These are phyloP conservation scores for Mycena citricolor DNA, from an alignment of 1,284 basidiomycete species.

Conservation along the genomic window DNA sequence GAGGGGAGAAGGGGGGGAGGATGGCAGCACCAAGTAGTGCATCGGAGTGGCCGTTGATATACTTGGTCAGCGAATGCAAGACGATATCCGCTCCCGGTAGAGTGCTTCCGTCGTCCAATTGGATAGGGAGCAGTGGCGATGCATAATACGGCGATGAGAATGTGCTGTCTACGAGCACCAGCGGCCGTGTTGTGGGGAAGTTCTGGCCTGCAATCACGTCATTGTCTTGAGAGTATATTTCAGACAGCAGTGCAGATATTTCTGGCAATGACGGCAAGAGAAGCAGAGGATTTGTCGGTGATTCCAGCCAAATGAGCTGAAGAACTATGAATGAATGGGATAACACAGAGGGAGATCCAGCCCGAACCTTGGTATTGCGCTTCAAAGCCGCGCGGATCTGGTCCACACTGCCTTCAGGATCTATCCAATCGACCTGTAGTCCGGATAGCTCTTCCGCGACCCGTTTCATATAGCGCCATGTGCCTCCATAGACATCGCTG, in stretches of 20 bases:
- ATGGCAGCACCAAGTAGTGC: slow-evolving; percentile 86
- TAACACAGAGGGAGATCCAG: too few relatives aligned
- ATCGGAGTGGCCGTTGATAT: slow-evolving; percentile 92
- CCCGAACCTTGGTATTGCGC: slow-evolving; percentile 78
- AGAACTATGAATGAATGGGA: slow-evolving; percentile 2
- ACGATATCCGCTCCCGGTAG: slow-evolving; percentile 75
- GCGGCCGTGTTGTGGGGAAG: slow-evolving; percentile 51
- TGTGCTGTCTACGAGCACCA: slow-evolving; percentile 91
- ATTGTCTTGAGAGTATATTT: slow-evolving; percentile 37
- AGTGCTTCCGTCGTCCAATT: slow-evolving; percentile 12
- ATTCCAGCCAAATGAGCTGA: slow-evolving; percentile 95
- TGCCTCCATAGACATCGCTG: slow-evolving; percentile 93
- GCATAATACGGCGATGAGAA: slow-evolving; percentile 92
- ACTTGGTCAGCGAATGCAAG: slow-evolving; percentile 84
- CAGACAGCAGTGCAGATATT: slow-evolving; percentile 20
- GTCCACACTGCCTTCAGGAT: slow-evolving; percentile 75
- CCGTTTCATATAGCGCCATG: slow-evolving; percentile 80
- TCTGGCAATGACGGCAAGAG: slow-evolving; percentile 45
- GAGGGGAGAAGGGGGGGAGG: slow-evolving; percentile 50
- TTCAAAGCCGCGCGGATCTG: slow-evolving; percentile 64
- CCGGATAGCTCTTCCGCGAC: slow-evolving; percentile 76
- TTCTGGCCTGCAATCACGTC: slow-evolving; percentile 61
- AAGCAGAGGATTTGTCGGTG: slow-evolving; percentile 94
- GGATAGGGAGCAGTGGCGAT: slow-evolving; percentile 73
- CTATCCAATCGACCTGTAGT: slow-evolving; percentile 81